These are phyloP conservation scores for Neolentinus lepideus DNA, from an alignment of 1,284 basidiomycete genomes.

Conservation along the genomic window DNA sequence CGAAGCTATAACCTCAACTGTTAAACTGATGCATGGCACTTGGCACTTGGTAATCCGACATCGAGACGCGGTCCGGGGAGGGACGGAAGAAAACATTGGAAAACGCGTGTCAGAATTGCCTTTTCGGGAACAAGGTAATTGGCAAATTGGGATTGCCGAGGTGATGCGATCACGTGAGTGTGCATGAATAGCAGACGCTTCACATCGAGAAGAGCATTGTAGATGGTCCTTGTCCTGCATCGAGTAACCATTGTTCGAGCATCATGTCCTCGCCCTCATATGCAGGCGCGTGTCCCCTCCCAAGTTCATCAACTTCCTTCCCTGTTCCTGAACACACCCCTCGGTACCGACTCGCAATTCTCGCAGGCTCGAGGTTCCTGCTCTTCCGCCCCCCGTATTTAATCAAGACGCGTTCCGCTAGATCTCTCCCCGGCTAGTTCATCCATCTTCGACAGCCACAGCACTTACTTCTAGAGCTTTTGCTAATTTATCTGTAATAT, in stretches of 20 bases:
- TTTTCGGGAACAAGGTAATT: not conserved
- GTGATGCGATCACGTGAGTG: not conserved
- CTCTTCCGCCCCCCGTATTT: not conserved
- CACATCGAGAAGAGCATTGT: not conserved
- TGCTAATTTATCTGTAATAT: not conserved
- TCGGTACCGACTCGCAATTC: not conserved
- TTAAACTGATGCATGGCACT: not conserved
- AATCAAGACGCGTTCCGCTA: not conserved
- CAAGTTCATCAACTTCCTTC: not conserved
- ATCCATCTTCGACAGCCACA: not conserved
- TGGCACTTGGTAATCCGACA: not conserved
- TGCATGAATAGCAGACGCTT: not conserved
- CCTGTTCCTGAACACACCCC: not conserved
- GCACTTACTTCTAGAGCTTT: not conserved
- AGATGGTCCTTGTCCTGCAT: not conserved
- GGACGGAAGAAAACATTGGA: not conserved
- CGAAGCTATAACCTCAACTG: not conserved
- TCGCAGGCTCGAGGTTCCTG: not conserved
- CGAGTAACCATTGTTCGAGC: not conserved
- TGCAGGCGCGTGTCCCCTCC: not conserved
- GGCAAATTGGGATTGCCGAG: not conserved
- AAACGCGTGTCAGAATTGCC: not conserved
- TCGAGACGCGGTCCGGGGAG: too few species aligned
- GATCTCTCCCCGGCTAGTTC: not conserved
- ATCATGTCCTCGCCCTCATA: not conserved